phyloP scores from a whole-genome alignment of 2,329 filamentous ascomycete species.

The Thelonectria olida region DNA sequence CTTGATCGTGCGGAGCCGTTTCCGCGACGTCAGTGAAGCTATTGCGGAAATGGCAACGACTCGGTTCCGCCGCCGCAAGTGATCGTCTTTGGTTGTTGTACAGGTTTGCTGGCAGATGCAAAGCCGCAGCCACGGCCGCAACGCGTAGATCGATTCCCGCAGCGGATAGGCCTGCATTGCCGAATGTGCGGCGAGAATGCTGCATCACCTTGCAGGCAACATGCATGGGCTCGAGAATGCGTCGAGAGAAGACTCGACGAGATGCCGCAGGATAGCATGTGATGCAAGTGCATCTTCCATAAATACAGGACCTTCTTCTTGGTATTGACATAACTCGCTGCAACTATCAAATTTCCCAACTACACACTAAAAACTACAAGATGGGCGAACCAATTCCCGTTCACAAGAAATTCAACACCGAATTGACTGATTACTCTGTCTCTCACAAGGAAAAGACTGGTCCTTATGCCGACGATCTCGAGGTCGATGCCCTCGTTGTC shows the following conservation, averaged over 20 bases:
- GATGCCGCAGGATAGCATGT: neutral
- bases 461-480: constrained; percentile 53
- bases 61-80: constrained; percentile 18
- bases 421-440: constrained; percentile 50
- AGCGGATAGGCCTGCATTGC: neutral
- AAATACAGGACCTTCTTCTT: too few relatives aligned
- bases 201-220: neutral
- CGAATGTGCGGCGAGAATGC: neutral
- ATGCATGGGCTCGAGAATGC: neutral
- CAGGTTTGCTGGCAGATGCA: neutral
- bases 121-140: neutral
- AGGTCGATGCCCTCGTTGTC: constrained; percentile 55
- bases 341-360: too few relatives aligned
- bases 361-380: neutral
- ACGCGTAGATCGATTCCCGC: neutral
- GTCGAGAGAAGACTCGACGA: too few relatives aligned
- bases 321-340: too few relatives aligned
- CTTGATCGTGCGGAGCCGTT: constrained; percentile 28
- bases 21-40: constrained; percentile 2
- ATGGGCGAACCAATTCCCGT: constrained; percentile 35
- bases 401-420: constrained; percentile 52
- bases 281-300: too few relatives aligned
- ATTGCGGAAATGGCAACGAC: neutral
- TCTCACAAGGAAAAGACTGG: constrained; percentile 44
- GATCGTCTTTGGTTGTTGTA: neutral